Evolutionary conservation across 164 flowering plant genomes (phyloP), one percentile per base, ranked within the genome.

Genomic region (Kingdonia uniflora): DNA sequence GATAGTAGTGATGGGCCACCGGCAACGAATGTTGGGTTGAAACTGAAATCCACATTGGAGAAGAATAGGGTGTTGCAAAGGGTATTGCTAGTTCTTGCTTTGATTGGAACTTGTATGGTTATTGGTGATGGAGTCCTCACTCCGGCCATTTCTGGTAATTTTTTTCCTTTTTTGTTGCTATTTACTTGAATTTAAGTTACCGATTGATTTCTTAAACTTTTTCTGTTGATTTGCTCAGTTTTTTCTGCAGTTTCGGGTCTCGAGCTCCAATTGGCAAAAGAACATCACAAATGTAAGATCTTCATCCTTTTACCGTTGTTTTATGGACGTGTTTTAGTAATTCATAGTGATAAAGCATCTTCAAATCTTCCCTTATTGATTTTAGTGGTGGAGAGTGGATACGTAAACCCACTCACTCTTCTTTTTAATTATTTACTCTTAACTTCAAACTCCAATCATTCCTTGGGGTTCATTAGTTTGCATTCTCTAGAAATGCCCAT

Each of bases 71-170:
- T 80, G 25, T 58, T 87, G 74, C 95, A 87, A 72, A 81, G 71
- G 55, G 58, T 80, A 38, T 68, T 91, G 74, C 83, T 91, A 49
- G 52, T 85, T 33, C 62, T 91, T 55, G 92, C 98, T 64, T 62
- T 91, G 73, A 75, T 91, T 73, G 98, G 98, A 50, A 71, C 98
- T 60, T 91, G 96, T 66, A 91, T 91, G 98, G 98, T 91, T 49
- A 91, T 91, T 66, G 98, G 96, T 25, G 98, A 91, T 71, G 98
- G 98, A 40, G 80, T 87, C n/a, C 87, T 91, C 42, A 85, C 92
- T 0, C 98, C 98, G 1, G 94, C 98, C 33, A 68, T 91, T 65
- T 87, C 95, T 11, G 96, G 98, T 91, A 7, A 19, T 1, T n/a
- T 1, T 37, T 37, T n/a, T 42, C 23, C 47, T 11, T 50, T 68